Conservation (phyloP, 371 early-diverging fungal genomes). For the Batkoa obscura region DNA sequence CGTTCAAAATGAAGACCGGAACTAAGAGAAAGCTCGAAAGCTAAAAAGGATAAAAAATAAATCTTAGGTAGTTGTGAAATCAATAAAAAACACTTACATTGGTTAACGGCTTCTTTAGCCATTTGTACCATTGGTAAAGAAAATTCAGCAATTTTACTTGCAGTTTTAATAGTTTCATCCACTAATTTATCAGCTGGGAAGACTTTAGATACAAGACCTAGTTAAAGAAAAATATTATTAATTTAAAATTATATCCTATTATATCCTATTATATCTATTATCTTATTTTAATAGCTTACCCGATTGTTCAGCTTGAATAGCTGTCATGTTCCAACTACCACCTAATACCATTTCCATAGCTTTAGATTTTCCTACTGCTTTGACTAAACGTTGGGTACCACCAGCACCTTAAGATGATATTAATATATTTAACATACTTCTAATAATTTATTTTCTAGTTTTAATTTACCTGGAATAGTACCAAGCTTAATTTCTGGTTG, state of each 20-base stretch:
- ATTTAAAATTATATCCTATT: not conserved
- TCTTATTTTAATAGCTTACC: constrained; percentile 17
- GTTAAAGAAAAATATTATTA: not conserved
- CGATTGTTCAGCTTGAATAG: constrained; percentile 67
- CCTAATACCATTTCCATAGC: constrained; percentile 94
- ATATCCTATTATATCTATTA: not conserved
- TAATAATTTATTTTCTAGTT: not conserved
- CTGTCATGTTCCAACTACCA: constrained; percentile 64
- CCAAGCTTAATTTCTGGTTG: constrained; percentile 98
- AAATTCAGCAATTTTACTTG: constrained; percentile 61
- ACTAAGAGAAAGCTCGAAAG: constrained; percentile 68
- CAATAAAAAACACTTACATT: constrained; percentile 23
- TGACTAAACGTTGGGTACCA: constrained; percentile 78
- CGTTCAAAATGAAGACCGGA: constrained; percentile 87
- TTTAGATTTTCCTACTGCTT: constrained; percentile 93
- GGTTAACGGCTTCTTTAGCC: constrained; percentile 92
- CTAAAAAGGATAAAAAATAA: constrained; percentile 15
- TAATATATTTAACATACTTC: not conserved
- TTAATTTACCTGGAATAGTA: constrained; percentile 52
- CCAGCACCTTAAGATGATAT: constrained; percentile 35
- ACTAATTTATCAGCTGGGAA: constrained; percentile 74
- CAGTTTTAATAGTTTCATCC: constrained; percentile 81
- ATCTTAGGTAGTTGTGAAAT: not conserved
- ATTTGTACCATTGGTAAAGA: constrained; percentile 78
- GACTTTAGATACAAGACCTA: constrained; percentile 72